Conservation (phyloP, 257 asterid genomes). For the Nicotiana undulata region DNA sequence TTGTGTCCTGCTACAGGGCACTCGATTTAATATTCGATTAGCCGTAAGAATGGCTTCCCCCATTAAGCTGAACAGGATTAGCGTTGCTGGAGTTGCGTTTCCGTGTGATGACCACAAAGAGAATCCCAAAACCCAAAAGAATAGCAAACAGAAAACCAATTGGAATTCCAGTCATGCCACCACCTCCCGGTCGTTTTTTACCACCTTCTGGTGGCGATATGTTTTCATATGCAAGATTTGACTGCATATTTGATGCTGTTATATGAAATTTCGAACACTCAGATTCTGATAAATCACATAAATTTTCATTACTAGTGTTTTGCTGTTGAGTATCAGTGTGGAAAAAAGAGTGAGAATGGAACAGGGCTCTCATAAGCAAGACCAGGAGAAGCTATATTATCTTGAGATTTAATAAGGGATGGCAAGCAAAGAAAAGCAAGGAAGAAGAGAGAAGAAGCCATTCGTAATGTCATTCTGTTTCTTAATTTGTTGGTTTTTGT, state of each 20-base stretch:
- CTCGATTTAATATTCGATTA: too few relatives aligned
- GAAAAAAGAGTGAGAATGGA: constrained; percentile 29
- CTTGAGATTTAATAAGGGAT: constrained; percentile 19
- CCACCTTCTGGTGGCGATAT: constrained; percentile 1
- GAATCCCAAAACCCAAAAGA: constrained; percentile 20
- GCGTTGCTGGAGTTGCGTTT: constrained; percentile 7
- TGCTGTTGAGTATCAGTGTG: constrained; percentile 22
- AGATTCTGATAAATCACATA: not conserved
- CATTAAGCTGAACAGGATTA: constrained; percentile 14
- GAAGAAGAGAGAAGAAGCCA: constrained; percentile 15
- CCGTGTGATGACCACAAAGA: constrained; percentile 15
- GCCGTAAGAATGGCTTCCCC: too few relatives aligned
- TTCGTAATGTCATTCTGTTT: constrained; percentile 10
- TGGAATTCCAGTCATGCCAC: constrained; percentile 25
- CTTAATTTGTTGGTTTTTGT: not conserved
- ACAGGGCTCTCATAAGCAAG: constrained; percentile 20
- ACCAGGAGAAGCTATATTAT: constrained; percentile 5
- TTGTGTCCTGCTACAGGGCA: too few relatives aligned
- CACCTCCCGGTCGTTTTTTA: constrained; percentile 1
- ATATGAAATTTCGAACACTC: constrained; percentile 10
- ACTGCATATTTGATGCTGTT: constrained; percentile 27
- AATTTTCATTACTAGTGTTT: not conserved
- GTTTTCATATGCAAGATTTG: constrained; percentile 24
- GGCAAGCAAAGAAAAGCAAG: constrained; percentile 6
- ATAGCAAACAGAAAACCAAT: constrained; percentile 17